Evolutionary conservation across 768 basidiomycete species (phyloP).

Genomic region (Infundibulicybe gibba): DNA sequence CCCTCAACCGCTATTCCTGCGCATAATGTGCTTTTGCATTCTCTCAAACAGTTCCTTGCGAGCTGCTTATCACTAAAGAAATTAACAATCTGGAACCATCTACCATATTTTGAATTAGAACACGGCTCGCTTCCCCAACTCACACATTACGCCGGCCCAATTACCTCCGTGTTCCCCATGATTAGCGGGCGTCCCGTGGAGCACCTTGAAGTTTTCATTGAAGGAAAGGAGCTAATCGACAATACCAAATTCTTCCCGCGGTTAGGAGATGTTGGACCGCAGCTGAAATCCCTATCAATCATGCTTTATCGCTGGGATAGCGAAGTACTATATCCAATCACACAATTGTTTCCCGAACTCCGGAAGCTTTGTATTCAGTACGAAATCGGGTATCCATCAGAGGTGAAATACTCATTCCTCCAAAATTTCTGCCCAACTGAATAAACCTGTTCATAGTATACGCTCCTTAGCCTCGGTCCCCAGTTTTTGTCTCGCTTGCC

Average conservation of each 20-base stretch:
- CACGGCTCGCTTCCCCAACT: slow-evolving; percentile 10
- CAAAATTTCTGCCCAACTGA: not conserved
- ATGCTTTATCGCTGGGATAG: slow-evolving; percentile 40
- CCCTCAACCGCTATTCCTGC: slow-evolving; percentile 7
- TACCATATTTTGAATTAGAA: slow-evolving; percentile 9
- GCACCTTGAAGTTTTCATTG: slow-evolving; percentile 14
- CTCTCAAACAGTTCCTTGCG: slow-evolving; percentile 13
- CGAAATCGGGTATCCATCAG: slow-evolving; percentile 30
- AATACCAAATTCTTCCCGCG: slow-evolving; percentile 11
- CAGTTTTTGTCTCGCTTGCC: slow-evolving; percentile 34
- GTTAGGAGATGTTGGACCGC: slow-evolving; percentile 19
- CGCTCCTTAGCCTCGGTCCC: slow-evolving; percentile 38
- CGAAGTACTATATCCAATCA: slow-evolving; percentile 39
- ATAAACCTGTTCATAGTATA: slow-evolving; percentile 19
- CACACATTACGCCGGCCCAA: slow-evolving; percentile 10
- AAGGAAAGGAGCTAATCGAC: slow-evolving; percentile 12
- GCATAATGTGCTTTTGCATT: slow-evolving; percentile 7
- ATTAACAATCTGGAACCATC: slow-evolving; percentile 12
- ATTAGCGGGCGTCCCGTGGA: slow-evolving; percentile 8
- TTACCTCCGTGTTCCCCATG: slow-evolving; percentile 8
- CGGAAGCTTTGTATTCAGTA: slow-evolving; percentile 37
- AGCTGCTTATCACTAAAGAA: slow-evolving; percentile 8
- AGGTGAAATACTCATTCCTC: slow-evolving; percentile 27
- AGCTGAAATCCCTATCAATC: slow-evolving; percentile 21
- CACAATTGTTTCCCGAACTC: slow-evolving; percentile 30